Evolutionary conservation across 2,329 filamentous ascomycete species (phyloP).

Genomic region (Penicillium corylophilum): DNA sequence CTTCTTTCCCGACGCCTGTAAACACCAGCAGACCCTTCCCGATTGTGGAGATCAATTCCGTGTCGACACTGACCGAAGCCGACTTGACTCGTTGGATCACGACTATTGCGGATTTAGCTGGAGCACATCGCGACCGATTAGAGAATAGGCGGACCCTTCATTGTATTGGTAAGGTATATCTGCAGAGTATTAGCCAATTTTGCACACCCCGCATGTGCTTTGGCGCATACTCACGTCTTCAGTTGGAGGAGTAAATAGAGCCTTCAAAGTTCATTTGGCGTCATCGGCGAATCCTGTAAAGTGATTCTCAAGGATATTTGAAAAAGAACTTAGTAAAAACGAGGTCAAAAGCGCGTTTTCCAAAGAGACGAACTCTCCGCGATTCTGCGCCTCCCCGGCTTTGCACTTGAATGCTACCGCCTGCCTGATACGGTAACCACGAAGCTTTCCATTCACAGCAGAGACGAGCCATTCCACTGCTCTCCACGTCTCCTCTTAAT

Average conservation of each 20-base stretch:
- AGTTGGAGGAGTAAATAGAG: neutral
- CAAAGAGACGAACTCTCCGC: neutral
- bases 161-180: neutral
- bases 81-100: slow-evolving; percentile 92
- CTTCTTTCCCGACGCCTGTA: slow-evolving; percentile 84
- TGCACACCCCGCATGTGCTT: neutral
- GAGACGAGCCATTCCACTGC: slow-evolving; percentile 16
- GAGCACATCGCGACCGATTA: neutral
- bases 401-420: slow-evolving; percentile 17
- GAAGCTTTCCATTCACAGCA: slow-evolving; percentile 22
- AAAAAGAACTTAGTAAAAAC: neutral
- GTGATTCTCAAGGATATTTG: neutral
- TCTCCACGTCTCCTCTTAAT: slow-evolving; percentile 13
- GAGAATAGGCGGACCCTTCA: slow-evolving; percentile 8
- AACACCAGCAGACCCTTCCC: slow-evolving; percentile 87
- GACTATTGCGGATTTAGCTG: slow-evolving; percentile 53
- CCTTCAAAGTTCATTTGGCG: neutral
- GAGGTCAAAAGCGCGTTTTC: neutral
- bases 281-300: neutral
- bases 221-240: neutral
- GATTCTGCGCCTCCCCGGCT: neutral
- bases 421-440: slow-evolving; percentile 16
- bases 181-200: slow-evolving; percentile 1
- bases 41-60: slow-evolving; percentile 84
- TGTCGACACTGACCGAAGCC: slow-evolving; percentile 92